Conservation (phyloP, 1,284 basidiomycete genomes). For the Irpex sp. region DNA sequence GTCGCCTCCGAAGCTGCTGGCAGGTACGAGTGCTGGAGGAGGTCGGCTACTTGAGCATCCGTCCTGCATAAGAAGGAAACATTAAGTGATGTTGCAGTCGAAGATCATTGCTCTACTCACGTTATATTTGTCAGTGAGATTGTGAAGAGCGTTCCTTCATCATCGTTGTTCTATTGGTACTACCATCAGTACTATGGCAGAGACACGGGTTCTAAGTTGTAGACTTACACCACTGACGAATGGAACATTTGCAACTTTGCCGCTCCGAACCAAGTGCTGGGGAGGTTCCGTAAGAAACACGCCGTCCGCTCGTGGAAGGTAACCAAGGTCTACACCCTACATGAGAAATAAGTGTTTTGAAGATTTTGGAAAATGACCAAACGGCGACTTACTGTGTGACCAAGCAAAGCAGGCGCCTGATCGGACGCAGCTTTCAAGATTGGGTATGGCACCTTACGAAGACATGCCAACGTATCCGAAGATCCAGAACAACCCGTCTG, state of each 20-base stretch:
- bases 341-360: neutral
- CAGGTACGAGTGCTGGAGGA: constrained; percentile 36
- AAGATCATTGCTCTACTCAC: constrained; percentile 28
- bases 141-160: constrained; percentile 63
- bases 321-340: constrained; percentile 34
- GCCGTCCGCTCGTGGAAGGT: constrained; percentile 48
- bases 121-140: constrained; percentile 41
- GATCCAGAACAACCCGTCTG: constrained; percentile 36
- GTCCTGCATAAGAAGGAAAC: constrained; percentile 55
- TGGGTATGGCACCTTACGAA: constrained; percentile 40
- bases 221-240: constrained; percentile 34
- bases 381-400: constrained; percentile 29
- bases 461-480: constrained; percentile 45
- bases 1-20: constrained; percentile 22
- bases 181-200: neutral
- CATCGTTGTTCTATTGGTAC: constrained; percentile 46
- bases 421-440: constrained; percentile 37
- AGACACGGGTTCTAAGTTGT: neutral
- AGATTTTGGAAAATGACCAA: neutral
- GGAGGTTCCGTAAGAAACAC: constrained; percentile 39
- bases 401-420: constrained; percentile 31
- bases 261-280: constrained; percentile 30
- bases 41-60: constrained; percentile 42
- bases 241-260: constrained; percentile 39
- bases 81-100: constrained; percentile 23